Base-by-base conservation (phyloP, 306 rosid genomes). In the Parietaria judaica region DNA sequence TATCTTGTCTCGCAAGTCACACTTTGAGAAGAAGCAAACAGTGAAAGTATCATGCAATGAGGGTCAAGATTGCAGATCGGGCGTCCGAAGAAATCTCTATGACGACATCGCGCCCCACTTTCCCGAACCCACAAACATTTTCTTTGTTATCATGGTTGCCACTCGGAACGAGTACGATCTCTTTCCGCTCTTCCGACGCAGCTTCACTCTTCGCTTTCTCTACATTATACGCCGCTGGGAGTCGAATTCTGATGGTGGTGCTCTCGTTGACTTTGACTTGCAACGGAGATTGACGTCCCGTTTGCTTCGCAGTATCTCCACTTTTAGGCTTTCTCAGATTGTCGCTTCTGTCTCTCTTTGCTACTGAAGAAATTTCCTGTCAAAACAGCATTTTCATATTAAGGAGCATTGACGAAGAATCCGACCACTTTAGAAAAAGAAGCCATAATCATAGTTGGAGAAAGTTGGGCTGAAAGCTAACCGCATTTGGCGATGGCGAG, bases 401-500 rank as follows among this genome's bases (percentile, higher is more conserved):
- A 3, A 14, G 6, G 56, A 36, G n/a, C 16, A 41, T 17, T 14
- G 1, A 1, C 8, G n/a, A 14, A 3, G 47, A 36, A 51, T 37
- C 12, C 10, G n/a, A 13, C 8, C 61, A 36, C 34, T 53, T 43
- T 31, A 5, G 45, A 14, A 60, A 11, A 12, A 10, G 3, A 46
- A 36, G 5, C 31, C 1, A 57, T 48, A 3, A 50, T 38, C 3
- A 14, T 38, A 51, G 44, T 37, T 23, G 31, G 31, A 23, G 52
- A 7, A 23, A 44, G 53, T 58, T 41, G 4, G 16, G 14, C 31
- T 9, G 11, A 36, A 51, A 60, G 69, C 70, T 71, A 36, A 86
- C 90, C 90, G 43, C 36, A 11, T 81, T 79, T 11, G 87, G 81
- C 3, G 86, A 77, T 55, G 86, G 88, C 60, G 70, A 58, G 69